Evolutionary conservation across 495 filamentous ascomycete species (phyloP).

Genomic region (Aspergillus cristatus): DNA sequence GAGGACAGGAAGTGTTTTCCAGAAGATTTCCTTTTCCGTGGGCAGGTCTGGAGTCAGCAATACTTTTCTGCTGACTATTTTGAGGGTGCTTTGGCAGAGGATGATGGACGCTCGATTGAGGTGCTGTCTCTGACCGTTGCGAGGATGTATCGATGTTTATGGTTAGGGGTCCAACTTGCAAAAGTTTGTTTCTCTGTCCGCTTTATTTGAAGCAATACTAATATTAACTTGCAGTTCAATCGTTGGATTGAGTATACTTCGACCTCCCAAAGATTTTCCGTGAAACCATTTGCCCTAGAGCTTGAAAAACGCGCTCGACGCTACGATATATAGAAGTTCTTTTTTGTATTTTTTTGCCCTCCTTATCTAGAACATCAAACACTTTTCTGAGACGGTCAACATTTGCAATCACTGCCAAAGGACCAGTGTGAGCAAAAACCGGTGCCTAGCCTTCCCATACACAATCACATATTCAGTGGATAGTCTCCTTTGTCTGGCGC

Average conservation of each 20-base stretch:
- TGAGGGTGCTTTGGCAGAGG: slow-evolving; percentile 55
- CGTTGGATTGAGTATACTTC: slow-evolving; percentile 33
- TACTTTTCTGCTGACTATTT: slow-evolving; percentile 71
- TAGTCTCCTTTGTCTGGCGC: too few relatives aligned
- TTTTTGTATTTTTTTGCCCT: too few relatives aligned
- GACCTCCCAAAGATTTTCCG: slow-evolving; percentile 15
- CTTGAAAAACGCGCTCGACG: slow-evolving; percentile 17
- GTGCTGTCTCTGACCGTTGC: slow-evolving; percentile 51
- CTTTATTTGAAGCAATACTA: not conserved
- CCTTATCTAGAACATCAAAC: too few relatives aligned
- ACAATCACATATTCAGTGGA: too few relatives aligned
- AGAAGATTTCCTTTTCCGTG: slow-evolving; percentile 76
- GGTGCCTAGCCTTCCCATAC: too few relatives aligned
- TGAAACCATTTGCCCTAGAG: slow-evolving; percentile 19
- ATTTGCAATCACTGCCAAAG: too few relatives aligned
- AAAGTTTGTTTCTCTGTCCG: slow-evolving; percentile 23
- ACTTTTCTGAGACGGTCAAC: too few relatives aligned
- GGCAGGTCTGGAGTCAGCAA: slow-evolving; percentile 57
- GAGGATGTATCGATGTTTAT: slow-evolving; percentile 65
- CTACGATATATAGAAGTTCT: too few relatives aligned
- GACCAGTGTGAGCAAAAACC: too few relatives aligned
- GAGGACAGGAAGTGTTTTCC: slow-evolving; percentile 58
- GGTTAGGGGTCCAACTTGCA: slow-evolving; percentile 56
- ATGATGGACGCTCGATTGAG: slow-evolving; percentile 70
- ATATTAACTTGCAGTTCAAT: slow-evolving; percentile 25